Percentiles rank a stretch among this genome's conserved stretches.
Evolutionary conservation across 2,329 filamentous ascomycete species (phyloP).

Genomic region (Chrysoporthe austroafricana): DNA sequence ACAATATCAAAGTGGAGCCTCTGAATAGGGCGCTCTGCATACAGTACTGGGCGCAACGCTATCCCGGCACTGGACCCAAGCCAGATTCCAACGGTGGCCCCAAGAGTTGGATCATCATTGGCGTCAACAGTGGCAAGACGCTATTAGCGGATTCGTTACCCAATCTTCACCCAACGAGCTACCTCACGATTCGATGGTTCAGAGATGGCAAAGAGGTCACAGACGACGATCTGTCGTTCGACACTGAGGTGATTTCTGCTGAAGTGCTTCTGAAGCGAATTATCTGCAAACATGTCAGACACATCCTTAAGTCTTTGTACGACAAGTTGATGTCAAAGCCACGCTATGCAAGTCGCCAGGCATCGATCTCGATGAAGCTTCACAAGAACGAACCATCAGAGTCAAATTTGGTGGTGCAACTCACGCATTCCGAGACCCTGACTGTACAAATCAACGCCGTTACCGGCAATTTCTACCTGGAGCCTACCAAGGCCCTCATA

Average conservation of each 20-base stretch:
- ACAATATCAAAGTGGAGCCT: constrained; percentile 75
- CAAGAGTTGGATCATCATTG: constrained; percentile 92
- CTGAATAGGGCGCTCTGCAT: constrained; percentile 82
- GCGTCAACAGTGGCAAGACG: constrained; percentile 70
- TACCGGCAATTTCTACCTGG: constrained; percentile 75
- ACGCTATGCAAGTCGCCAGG: constrained; percentile 63
- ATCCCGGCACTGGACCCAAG: constrained; percentile 51
- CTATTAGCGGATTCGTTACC: constrained; percentile 38
- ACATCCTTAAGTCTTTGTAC: constrained; percentile 71
- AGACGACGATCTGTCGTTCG: constrained; percentile 68
- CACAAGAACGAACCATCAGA: constrained; percentile 66
- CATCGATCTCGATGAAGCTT: constrained; percentile 60
- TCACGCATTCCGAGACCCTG: constrained; percentile 65
- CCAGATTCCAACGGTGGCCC: constrained; percentile 7
- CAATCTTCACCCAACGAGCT: constrained; percentile 53
- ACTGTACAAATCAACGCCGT: constrained; percentile 74
- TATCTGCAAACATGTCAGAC: constrained; percentile 74
- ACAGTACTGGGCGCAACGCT: constrained; percentile 83
- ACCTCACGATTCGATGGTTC: constrained; percentile 77
- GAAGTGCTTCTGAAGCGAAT: constrained; percentile 75
- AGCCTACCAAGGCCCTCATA: constrained; percentile 61
- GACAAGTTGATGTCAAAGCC: constrained; percentile 61
- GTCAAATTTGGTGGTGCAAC: constrained; percentile 69
- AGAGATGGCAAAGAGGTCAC: constrained; percentile 77
- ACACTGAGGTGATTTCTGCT: constrained; percentile 70